Evolutionary conservation across 257 asterid genomes (phyloP), one percentile per base, ranked within the genome.

Genomic region (Nicotiana knightiana): DNA sequence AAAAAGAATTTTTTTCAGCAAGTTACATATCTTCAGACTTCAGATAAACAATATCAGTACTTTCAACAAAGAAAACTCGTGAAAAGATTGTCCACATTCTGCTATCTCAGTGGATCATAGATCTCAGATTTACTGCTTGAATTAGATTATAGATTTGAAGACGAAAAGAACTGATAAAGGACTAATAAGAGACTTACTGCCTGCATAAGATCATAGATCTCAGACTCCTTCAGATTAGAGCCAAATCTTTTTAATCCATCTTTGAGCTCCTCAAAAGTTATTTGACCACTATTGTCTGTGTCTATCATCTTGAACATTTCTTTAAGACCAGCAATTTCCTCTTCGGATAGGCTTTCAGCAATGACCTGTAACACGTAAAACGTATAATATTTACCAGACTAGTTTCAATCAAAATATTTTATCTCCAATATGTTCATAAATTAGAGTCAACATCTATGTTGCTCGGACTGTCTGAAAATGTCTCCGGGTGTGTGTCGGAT

Each of bases 281-380:
- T 94, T 65, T 90, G 93, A 28, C 98, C 98, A 57, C 98, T 94
- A 57, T 93, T 93, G 61, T 94, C 98, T 0, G 97, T 30, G 48
- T 94, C 98, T 71, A 94, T 91, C 98, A 94, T 94, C 90, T 90
- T 94, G 88, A 94, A 94, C 98, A 94, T 87, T 86, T 94, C 90
- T 85, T 86, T 94, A 6, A 94, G 91, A 73, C 98, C 98, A 9
- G 98, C 98, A 43, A 94, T 94, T 90, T 94, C 98, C 82, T 94
- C 98, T 89, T 94, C 98, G 3, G 98, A 94, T 64, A 94, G 87
- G 65, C 90, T 84, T 84, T 94, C 98, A 10, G 98, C 97, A 83
- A 94, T 94, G 53, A 94, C 97, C 98, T 94, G 88, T 81, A 84
- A 53, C 3, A 59, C 17, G 59, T 58, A 84, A 3, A 58, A 51